Base-by-base conservation (phyloP, 2,329 filamentous ascomycete genomes). In the Lasiodiplodia hormozganensis region DNA sequence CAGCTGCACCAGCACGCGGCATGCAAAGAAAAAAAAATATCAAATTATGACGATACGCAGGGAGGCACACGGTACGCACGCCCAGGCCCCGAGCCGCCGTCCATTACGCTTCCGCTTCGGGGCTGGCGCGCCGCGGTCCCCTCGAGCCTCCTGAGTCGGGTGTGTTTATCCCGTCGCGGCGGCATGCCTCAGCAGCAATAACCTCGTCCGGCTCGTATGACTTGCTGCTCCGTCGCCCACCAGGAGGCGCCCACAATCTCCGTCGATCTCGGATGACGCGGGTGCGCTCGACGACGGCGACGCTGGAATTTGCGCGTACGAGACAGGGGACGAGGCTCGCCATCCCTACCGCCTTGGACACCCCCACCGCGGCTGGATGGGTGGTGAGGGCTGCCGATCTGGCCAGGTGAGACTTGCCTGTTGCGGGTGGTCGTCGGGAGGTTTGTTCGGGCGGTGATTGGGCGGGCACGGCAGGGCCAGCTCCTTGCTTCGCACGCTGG, bases 211-310 rank as follows among this genome's bases (percentile, higher is more conserved):
- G 54, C 62, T 65, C 62, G 62, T 65, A 65, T 65, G 62, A 56
- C 62, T 34, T 23, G 31, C 31, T 52, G 25, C 31, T 25, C 21
- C 31, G n/a, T 23, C 40, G 25, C 18, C 58, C 58, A 62, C 28
- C 58, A 51, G 58, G 58, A 62, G 58, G 58, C 60, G 60, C 31
- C 60, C 60, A 64, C 62, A 66, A 66, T 66, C 62, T 66, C 62
- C 62, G 62, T 66, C 62, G 62, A 66, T 66, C 62, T 66, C 60
- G 60, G 60, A 64, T 64, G 60, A 64, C 60, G 60, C 60, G 60
- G 60, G 60, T 25, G 36, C 36, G 57, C 52, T 56, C 54, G 38
- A 40, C 31, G 58, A 28, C 58, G 54, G 54, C 57, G 21, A 34
- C 38, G 36, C 23, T 64, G 60, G 60, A 64, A 64, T 64, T 52